A percentile compares a stretch with the other conserved stretches of the same genome.
Evolutionary conservation across 768 basidiomycete genomes (phyloP).

Genomic region (Boletus subparvulus): DNA sequence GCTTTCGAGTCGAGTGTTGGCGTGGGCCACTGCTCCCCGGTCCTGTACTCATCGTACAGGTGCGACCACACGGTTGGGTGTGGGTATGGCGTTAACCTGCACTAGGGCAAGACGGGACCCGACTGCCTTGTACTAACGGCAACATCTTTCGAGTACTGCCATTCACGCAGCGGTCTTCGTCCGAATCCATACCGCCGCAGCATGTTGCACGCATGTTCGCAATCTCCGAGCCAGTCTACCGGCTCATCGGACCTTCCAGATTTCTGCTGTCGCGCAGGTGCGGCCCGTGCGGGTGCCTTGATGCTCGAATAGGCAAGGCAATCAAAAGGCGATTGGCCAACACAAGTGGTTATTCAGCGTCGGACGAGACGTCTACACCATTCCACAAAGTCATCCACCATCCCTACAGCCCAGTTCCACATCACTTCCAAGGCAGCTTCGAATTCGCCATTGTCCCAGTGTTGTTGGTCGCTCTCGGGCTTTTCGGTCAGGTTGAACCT

Average conservation of each 20-base stretch:
- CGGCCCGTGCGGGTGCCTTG: too few relatives aligned
- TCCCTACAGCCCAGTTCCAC: constrained; percentile 52
- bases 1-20: neutral
- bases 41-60: neutral
- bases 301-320: neutral
- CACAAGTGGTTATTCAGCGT: constrained; percentile 11
- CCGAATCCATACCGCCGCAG: neutral
- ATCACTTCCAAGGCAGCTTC: constrained; percentile 62
- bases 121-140: constrained; percentile 2
- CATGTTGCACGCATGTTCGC: neutral
- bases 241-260: neutral
- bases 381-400: constrained; percentile 31
- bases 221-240: neutral
- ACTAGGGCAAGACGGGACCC: too few relatives aligned
- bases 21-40: neutral
- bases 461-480: constrained; percentile 47
- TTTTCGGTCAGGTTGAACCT: constrained; percentile 72
- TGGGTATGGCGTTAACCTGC: too few relatives aligned
- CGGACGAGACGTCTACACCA: constrained; percentile 29
- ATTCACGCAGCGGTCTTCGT: too few relatives aligned
- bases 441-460: constrained; percentile 63
- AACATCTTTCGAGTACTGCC: constrained; percentile 40
- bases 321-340: neutral
- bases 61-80: too few relatives aligned
- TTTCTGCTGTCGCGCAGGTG: neutral